Base-by-base conservation (phyloP, 371 early-diverging fungal species). In the Parasitella parasitica region DNA sequence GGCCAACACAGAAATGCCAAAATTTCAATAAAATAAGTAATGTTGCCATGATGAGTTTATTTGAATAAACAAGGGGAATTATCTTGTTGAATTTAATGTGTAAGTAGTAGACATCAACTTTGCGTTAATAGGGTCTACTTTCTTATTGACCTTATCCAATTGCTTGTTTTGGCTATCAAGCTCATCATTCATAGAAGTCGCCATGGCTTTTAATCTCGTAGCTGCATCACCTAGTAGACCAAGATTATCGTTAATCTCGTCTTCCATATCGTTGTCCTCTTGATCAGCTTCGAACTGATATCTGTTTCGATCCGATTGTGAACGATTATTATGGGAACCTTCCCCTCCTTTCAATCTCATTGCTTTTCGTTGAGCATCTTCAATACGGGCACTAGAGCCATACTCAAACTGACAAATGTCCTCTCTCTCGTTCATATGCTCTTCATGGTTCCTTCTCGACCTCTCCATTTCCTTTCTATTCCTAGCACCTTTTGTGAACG, bases 211-310 rank as follows among this genome's bases (percentile, higher is more conserved):
- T 51, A 94, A 71, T 36, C 88, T 67, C 4, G 81, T 72, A 16
- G 91, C 63, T 2, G 87, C 83, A 57, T 71, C 71, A 30, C 88
- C 79, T 34, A 94, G 75, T 61, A 86, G 65, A 63, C 89, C 87
- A 67, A 94, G 59, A 71, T 94, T 94, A 12, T 59, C 43, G 70
- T 94, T 87, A 63, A 94, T 89, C 66, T 94, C 94, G 57, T 87
- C 78, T 75, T 94, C 95, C 8, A 85, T 57, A 0, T 78, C 82
- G 57, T 87, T 81, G 59, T 90, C 90, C 57, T 89, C 90, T 4
- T 69, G 71, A 36, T 78, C 83, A 27, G 80, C 87, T 59, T 90
- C 88, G 59, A 88, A 84, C 26, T 77, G 78, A 64, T 90, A 90
- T 57, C 80, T 75, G 4, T 76, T 71, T 30, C 87, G 83, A 64